Conservation (phyloP, 768 basidiomycete genomes). For the Kwoniella newhampshirensis region DNA sequence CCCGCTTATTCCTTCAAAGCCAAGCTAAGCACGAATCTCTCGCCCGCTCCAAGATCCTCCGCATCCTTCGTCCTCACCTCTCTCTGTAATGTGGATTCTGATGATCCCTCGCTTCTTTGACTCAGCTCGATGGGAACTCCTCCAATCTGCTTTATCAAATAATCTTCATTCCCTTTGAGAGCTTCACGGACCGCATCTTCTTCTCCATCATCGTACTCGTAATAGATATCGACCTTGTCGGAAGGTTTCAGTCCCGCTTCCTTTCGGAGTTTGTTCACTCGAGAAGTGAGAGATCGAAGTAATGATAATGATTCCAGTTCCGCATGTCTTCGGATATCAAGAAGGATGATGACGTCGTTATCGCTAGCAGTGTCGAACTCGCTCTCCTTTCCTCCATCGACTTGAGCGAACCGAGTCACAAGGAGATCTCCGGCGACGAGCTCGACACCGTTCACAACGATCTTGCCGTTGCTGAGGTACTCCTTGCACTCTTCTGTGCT, state of each 20-base stretch:
- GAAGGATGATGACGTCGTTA: conserved; percentile 88
- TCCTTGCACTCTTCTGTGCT: conserved; percentile 77
- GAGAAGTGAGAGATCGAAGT: conserved; percentile 83
- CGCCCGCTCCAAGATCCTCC: conserved; percentile 30
- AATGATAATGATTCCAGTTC: conserved; percentile 86
- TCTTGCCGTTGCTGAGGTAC: conserved; percentile 71
- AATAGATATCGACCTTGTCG: conserved; percentile 87
- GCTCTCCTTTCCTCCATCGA: conserved; percentile 58
- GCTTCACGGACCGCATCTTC: conserved; percentile 63
- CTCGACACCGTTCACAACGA: conserved; percentile 84
- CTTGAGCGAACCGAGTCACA: conserved; percentile 86
- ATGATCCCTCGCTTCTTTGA: conserved; percentile 57
- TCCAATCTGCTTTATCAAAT: conserved; percentile 73
- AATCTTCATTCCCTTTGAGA: conserved; percentile 65
- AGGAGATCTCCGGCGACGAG: conserved; percentile 86
- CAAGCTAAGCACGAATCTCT: conserved; percentile 37
- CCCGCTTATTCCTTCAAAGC: conserved; percentile 18
- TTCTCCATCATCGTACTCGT: conserved; percentile 69
- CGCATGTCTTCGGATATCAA: conserved; percentile 82
- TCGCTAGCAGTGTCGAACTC: conserved; percentile 71
- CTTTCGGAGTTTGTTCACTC: conserved; percentile 92
- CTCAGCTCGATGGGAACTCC: conserved; percentile 66
- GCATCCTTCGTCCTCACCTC: conserved; percentile 61
- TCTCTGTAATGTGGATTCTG: conserved; percentile 61
- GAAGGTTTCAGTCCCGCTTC: conserved; percentile 92